Evolutionary conservation across 148 eudicot genomes (phyloP), one percentile per base, ranked within the genome.

Genomic region (Heliamphora exappendiculata): DNA sequence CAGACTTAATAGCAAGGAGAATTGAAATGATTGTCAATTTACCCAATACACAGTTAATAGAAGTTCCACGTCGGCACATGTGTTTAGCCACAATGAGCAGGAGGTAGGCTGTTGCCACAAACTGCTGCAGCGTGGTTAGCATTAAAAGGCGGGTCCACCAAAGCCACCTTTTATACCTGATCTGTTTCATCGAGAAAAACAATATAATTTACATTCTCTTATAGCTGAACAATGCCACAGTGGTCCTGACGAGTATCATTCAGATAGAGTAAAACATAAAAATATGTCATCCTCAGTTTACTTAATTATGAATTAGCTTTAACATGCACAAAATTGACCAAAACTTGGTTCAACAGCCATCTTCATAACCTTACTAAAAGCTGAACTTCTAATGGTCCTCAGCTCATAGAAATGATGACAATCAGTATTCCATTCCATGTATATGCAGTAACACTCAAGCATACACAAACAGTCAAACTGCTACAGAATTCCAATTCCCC

Each of bases 111-210:
- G 89, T 85, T 64, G 81, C 82, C 75, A 88, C 42, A 76, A 89
- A 77, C 75, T 89, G 93, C 67, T 84, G 59, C 74, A 80, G 54
- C 2, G 86, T 82, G 75, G 82, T 72, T 60, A 82, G 28, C 57
- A 80, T 75, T 75, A 87, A 83, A 53, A 85, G 75, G 20, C 93
- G 86, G 45, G 93, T 85, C 93, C 93, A 87, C 81, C 76, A 80
- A 77, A 86, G 83, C 93, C 93, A 89, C 41, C 82, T 86, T 49
- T 80, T 82, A 79, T 87, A 89, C 66, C 86, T 80, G 60, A 83
- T 77, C 91, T 89, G 93, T 78, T 78, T 36, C 72, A 78, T 36
- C 64, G 39, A 72, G 76, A 57, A 47, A 60, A 17, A 44, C 14
- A 54, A 53, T 44, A 47, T 28, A 28, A 45, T 2, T 74, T 57